Base-by-base conservation (phyloP, 2,329 filamentous ascomycete genomes). In the Pseudogymnoascus sp. region DNA sequence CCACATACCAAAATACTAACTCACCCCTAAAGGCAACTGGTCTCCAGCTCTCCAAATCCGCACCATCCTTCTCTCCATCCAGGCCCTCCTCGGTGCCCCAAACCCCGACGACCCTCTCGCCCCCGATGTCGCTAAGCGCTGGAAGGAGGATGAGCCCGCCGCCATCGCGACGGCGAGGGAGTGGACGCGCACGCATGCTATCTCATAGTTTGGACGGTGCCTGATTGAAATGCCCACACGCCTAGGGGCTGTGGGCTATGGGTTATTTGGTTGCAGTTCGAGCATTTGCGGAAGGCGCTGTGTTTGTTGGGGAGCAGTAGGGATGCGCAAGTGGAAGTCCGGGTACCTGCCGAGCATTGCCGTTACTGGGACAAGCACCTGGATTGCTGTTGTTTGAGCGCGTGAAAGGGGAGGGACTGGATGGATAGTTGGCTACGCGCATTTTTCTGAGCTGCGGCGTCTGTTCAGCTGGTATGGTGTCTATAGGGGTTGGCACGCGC, bases 61-160 rank as follows among this genome's bases (percentile, higher is more conserved):
- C 67, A 99, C 95, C 5, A 99, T 99, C 69, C 86, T 99, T n/a
- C 87, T 99, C 62, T 97, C 93, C 8, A 99, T 99, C 75, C 96
- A 99, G 77, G 95, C 95, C 60, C 84, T 99, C 23, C 87, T 99
- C 12, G 95, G 95, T 50, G 93, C 95, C 5, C 95, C 95, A 12
- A 99, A 99, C 77, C 95, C 96, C 31, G 95, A 99, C 73, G 95
- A 99, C 73, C 96, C 95, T n/a, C 85, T 99, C 44, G 96, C 95
- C 60, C 96, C 96, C 73, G 93, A 99, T 69, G 95, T 99, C 44
- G 95, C 95, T 37, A 96, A 97, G 81, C 88, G 89, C 73, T 99
- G 95, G 95, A 97, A 97, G 80, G 92, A 97, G 73, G 88, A 99
- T 73, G 91, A 97, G 77, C 87, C 87, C 67, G 91, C 90, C 59